Conservation (phyloP, 2,329 filamentous ascomycete species). For the Exophiala oligosperma region DNA sequence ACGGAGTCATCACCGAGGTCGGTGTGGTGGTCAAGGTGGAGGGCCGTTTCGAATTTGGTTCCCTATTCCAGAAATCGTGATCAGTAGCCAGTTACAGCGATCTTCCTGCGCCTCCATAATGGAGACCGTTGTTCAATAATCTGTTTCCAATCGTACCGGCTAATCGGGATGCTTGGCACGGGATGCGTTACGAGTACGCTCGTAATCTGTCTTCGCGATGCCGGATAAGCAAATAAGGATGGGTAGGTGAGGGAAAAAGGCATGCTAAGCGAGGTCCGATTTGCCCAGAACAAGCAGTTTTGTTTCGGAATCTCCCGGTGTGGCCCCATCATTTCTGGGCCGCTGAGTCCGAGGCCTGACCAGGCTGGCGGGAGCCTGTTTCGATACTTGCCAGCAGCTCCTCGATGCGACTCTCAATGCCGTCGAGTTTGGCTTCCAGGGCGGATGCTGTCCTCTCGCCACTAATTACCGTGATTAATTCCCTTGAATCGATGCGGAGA, state of each 20-base stretch:
- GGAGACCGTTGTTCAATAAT: neutral
- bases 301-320: too few species aligned
- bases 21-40: conserved; percentile 78
- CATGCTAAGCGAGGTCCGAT: too few species aligned
- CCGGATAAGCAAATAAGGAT: too few species aligned
- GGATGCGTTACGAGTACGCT: too few species aligned
- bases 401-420: conserved; percentile 57
- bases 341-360: conserved; percentile 22
- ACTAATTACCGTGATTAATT: conserved; percentile 32
- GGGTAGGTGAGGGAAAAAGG: too few species aligned
- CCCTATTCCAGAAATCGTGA: conserved; percentile 36
- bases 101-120: neutral
- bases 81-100: conserved; percentile 10
- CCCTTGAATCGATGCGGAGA: neutral
- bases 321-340: neutral
- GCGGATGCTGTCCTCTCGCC: conserved; percentile 58
- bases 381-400: conserved; percentile 51
- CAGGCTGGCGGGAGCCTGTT: conserved; percentile 35
- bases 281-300: too few species aligned
- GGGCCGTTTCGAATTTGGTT: conserved; percentile 65
- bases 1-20: conserved; percentile 90
- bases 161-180: too few species aligned
- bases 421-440: conserved; percentile 55
- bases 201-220: too few species aligned
- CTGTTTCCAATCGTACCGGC: neutral